Conservation (phyloP, 495 filamentous ascomycete species). For the Penicillium ochrochloron region DNA sequence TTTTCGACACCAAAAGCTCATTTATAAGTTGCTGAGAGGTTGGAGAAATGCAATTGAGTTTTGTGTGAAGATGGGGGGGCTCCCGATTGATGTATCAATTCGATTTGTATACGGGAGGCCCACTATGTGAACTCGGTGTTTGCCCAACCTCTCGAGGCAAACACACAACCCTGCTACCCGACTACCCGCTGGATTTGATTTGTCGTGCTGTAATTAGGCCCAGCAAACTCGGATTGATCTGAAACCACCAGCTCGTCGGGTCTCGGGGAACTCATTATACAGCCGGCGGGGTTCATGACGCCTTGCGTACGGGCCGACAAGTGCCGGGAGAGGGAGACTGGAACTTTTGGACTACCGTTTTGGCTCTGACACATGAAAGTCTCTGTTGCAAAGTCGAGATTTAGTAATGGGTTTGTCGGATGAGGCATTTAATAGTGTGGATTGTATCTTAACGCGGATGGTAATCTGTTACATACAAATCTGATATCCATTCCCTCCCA, state of each 20-base stretch:
- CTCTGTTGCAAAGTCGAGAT: neutral
- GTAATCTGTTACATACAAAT: neutral
- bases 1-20: neutral
- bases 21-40: neutral
- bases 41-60: neutral
- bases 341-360: slow-evolving; percentile 12
- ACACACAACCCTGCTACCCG: slow-evolving; percentile 6
- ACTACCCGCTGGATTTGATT: neutral
- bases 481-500: neutral
- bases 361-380: slow-evolving; percentile 12
- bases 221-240: slow-evolving; percentile 27
- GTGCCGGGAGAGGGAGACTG: slow-evolving; percentile 1
- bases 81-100: slow-evolving; percentile 3
- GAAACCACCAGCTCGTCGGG: slow-evolving; percentile 17
- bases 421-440: neutral
- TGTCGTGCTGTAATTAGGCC: too few relatives aligned
- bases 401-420: neutral
- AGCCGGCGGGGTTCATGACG: slow-evolving; percentile 12
- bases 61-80: neutral
- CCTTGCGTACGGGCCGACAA: slow-evolving; percentile 24
- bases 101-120: neutral
- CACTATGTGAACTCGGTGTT: neutral
- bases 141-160: neutral
- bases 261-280: slow-evolving; percentile 15
- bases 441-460: neutral